Percentiles rank a stretch among this genome's conserved stretches.
These are phyloP conservation scores for Rosa chinensis DNA, from an alignment of 306 rosid genomes.

Conservation along the genomic window DNA sequence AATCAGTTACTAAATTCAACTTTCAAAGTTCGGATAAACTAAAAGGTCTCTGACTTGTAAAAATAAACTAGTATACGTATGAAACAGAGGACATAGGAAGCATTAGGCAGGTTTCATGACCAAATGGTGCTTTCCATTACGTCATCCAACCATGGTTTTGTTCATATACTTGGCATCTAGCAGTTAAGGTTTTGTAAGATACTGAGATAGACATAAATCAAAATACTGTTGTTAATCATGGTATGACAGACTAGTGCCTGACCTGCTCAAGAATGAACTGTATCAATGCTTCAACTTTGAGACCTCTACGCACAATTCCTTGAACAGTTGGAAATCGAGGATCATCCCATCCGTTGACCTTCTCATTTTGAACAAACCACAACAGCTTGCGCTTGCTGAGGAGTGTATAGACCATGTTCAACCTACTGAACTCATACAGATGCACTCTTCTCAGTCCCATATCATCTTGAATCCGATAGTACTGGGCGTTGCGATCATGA, in stretches of 20 bases:
- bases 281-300: slow-evolving; percentile 79
- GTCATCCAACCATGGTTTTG: background rate
- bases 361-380: slow-evolving; percentile 94
- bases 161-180: background rate
- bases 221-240: background rate
- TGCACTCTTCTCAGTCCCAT: slow-evolving; percentile 74
- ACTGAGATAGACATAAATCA: background rate
- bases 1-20: slow-evolving; percentile 18
- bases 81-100: background rate
- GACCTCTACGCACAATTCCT: slow-evolving; percentile 92
- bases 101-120: background rate
- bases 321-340: slow-evolving; percentile 92
- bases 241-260: slow-evolving; percentile 20
- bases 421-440: slow-evolving; percentile 86
- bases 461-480: slow-evolving; percentile 75
- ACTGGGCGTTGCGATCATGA: slow-evolving; percentile 92
- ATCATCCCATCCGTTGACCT: slow-evolving; percentile 97
- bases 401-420: slow-evolving; percentile 94
- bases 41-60: background rate
- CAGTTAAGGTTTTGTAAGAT: slow-evolving; percentile 4
- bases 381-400: slow-evolving; percentile 94
- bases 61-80: background rate
- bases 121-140: background rate
- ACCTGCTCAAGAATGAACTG: slow-evolving; percentile 97
- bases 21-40: background rate